Evolutionary conservation across 495 filamentous ascomycete species (phyloP), one percentile per base, ranked within the genome.

Genomic region (Evansstolkia leycettana): DNA sequence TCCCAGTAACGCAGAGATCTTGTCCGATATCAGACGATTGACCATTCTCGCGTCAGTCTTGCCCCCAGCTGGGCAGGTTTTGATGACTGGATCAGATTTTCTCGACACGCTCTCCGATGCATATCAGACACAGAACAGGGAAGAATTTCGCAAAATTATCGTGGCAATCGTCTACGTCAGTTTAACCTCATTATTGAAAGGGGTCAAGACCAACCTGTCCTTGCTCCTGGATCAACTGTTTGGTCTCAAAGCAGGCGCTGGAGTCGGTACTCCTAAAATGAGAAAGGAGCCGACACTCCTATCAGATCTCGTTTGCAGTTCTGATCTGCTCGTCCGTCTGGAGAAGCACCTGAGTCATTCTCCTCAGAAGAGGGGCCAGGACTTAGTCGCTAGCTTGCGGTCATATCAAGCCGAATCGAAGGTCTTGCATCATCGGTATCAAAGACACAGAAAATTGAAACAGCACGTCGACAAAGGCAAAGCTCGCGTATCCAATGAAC

Each of bases 11-110:
- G 33, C 52, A 53, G 48, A 37, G n/a, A 27, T 51, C 5, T 37
- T 57, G 14, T 31, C 41, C 13, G 54, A 67, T 29, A 43, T 64
- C 31, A 57, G 64, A 37, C 37, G 55, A 7, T 37, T 67, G 38
- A 67, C 61, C 5, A 50, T 67, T 28, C 40, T 67, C 28, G 45
- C 52, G 5, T 65, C 60, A 6, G 45, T 43, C 6, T 42, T 62
- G 17, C 54, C 53, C 18, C 43, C 41, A 23, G 50, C 41, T 48
- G 65, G 66, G 25, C 59, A 66, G 27, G 76, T 78, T 46, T 76
- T 93, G 31, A 68, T 92, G 52, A 76, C 77, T 1, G 87, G 87
- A 12, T 83, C 82, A 31, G 87, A 94, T 52, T 87, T 87, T 46
- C 49, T 93, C 9, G 87, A 94, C 48, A 75, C 78, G 2, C 61